Conservation (phyloP, 1,139 yeast species). For the Geotrichum aggregatum region DNA sequence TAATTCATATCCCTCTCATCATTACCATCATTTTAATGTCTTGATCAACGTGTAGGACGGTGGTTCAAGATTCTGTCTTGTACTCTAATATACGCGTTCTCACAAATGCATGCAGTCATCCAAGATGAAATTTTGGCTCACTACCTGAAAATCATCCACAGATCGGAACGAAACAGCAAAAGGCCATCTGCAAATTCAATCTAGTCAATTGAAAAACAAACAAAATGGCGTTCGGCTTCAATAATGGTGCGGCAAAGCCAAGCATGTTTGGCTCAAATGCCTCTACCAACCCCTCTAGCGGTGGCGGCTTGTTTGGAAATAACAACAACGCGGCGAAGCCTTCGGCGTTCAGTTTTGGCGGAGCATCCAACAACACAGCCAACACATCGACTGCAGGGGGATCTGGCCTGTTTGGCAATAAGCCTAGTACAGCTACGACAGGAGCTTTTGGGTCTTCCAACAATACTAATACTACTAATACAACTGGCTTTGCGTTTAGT, state of each 20-base stretch:
- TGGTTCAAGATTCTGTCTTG: too few relatives aligned
- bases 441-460: neutral
- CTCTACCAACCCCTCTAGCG: slow-evolving; percentile 2
- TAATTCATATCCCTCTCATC: neutral
- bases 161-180: too few relatives aligned
- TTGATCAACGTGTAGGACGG: neutral
- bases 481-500: slow-evolving; percentile 15
- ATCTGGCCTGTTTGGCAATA: slow-evolving; percentile 37
- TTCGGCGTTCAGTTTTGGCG: slow-evolving; percentile 15
- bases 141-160: too few relatives aligned
- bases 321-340: slow-evolving; percentile 7
- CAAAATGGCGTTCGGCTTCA: neutral
- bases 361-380: slow-evolving; percentile 25
- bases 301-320: slow-evolving; percentile 42
- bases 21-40: too few relatives aligned
- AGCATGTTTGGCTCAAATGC: slow-evolving; percentile 15
- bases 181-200: too few relatives aligned
- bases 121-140: too few relatives aligned
- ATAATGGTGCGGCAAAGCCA: slow-evolving; percentile 1
- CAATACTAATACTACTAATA: neutral
- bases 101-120: neutral
- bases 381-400: slow-evolving; percentile 26
- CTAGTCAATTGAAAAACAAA: too few relatives aligned
- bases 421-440: slow-evolving; percentile 11
- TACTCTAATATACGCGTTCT: neutral